Conservation (phyloP, 495 filamentous ascomycete species). For the Evernia prunastri region DNA sequence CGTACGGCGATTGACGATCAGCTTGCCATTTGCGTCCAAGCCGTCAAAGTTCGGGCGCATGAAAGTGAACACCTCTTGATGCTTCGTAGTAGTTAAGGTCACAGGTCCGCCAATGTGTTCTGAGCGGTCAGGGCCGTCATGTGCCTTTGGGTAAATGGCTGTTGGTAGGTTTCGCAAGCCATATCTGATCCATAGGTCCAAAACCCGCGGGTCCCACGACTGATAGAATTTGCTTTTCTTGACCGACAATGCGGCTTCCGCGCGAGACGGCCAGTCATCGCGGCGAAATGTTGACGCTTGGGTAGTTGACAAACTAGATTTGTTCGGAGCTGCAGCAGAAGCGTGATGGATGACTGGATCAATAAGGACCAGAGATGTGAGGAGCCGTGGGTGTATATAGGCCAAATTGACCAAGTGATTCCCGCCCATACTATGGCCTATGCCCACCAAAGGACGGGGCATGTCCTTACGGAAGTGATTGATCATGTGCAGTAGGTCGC, state of each 20-base stretch:
- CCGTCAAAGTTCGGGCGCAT: constrained; percentile 47
- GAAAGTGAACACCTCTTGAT: constrained; percentile 59
- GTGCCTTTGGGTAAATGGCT: constrained; percentile 28
- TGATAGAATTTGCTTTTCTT: constrained; percentile 59
- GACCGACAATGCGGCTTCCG: constrained; percentile 56
- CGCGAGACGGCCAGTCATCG: constrained; percentile 63
- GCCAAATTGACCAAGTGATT: constrained; percentile 55
- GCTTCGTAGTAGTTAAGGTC: constrained; percentile 52
- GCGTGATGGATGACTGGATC: constrained; percentile 65
- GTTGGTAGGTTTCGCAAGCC: constrained; percentile 56
- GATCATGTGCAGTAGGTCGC: constrained; percentile 82
- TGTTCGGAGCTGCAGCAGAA: neutral
- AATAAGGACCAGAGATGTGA: constrained; percentile 67
- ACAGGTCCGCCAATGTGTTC: constrained; percentile 32
- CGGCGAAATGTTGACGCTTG: constrained; percentile 55
- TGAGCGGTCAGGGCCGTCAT: neutral
- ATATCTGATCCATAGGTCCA: constrained; percentile 57
- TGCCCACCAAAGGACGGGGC: constrained; percentile 78
- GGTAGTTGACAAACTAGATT: constrained; percentile 31
- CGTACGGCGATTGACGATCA: constrained; percentile 36
- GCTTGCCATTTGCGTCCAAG: constrained; percentile 31
- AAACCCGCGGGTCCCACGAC: constrained; percentile 65
- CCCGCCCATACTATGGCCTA: constrained; percentile 88
- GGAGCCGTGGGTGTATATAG: constrained; percentile 74
- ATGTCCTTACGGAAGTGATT: constrained; percentile 78